Base-by-base conservation (phyloP, 2,329 filamentous ascomycete species). In the Aspergillus sergii region DNA sequence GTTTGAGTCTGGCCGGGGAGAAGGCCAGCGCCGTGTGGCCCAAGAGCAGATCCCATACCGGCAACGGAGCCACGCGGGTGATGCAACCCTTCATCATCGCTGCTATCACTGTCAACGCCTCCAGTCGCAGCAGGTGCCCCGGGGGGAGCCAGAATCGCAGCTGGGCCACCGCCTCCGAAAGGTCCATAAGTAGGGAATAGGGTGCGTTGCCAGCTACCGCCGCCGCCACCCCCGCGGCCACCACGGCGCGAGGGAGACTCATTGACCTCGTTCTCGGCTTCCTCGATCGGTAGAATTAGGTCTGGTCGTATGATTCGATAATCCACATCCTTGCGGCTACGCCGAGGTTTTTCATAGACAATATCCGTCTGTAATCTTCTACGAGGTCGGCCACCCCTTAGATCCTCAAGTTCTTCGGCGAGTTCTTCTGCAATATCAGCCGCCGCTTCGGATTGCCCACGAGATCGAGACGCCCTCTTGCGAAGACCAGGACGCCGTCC, bases 91-190 rank as follows among this genome's bases (percentile, higher is more conserved):
- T 99, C 95, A 69, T 99, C 95, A 71, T 99, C 95, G 75, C 95
- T 99, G 77, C 93, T 97, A 75, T 99, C 95, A 7, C 94, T 97
- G 72, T 98, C 95, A 10, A 89, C 91, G 59, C 91, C 92, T 32
- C 90, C 93, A 64, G 88, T 87, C 26, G 91, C 91, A 61, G 89
- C 91, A 82, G 73, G 73, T 21, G 75, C 74, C n/a, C 89, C 91
- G 6, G 91, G 89, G 1, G 92, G 92, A 64, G 84, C 88, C 60
- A 94, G 85, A 14, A 95, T 83, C 19, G 92, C 87, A 36, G 89
- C 85, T 48, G 85, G 85, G 41, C 92, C 92, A 50, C 89, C 88
- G 53, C 91, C 91, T 48, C 95, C 95, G 77, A 99, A 98, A 2
- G 95, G 95, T 10, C 95, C 95, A 74, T 90, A 92, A 0, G 93